Base-by-base conservation (phyloP, 495 filamentous ascomycete species). In the Penicillium odoratum region DNA sequence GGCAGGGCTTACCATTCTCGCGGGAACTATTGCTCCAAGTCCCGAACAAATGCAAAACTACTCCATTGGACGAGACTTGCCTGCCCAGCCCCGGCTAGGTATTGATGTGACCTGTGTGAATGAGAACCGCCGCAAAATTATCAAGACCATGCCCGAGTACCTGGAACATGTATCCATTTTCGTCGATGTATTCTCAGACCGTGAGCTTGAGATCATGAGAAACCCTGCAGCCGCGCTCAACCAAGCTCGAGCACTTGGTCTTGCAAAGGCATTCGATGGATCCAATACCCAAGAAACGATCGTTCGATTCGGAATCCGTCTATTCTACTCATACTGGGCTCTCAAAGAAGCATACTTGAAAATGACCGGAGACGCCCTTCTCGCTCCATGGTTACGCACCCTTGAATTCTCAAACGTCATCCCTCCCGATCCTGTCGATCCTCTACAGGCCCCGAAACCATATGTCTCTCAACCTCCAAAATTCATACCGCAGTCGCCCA, bases 311-410 rank as follows among this genome's bases (percentile, higher is more conserved):
- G 83, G 86, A 31, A 75, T 95, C 43, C 79, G 92, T 3, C 76
- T 85, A 5, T 97, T 97, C 70, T 96, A 94, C 65, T 85, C 92
- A 3, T 89, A 88, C 61, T 97, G 91, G 90, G 91, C 88, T 53
- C 78, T 94, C 53, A 89, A 94, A 62, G 92, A 97, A 74, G 89
- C 92, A 1, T 97, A 92, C 73, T 85, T 97, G 60, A 97, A 97
- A 81, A 84, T 97, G 83, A 91, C 90, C 8, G 92, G 92, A 30
- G 92, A 96, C 62, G 92, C 90, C 16, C 75, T 97, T 48, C 74
- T 96, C 34, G 92, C 92, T 4, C 77, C 81, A 3, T 96, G 91
- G 92, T 69, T 96, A 53, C 76, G 78, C 52, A 77, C 87, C 18
- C 65, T 91, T 40, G 85, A 89, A 58, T 91, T 93, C 54, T 69